A percentile compares a stretch with the other conserved stretches of the same genome.
Evolutionary conservation across 768 basidiomycete genomes (phyloP).

Genomic region (Boletus rubroflammeus): DNA sequence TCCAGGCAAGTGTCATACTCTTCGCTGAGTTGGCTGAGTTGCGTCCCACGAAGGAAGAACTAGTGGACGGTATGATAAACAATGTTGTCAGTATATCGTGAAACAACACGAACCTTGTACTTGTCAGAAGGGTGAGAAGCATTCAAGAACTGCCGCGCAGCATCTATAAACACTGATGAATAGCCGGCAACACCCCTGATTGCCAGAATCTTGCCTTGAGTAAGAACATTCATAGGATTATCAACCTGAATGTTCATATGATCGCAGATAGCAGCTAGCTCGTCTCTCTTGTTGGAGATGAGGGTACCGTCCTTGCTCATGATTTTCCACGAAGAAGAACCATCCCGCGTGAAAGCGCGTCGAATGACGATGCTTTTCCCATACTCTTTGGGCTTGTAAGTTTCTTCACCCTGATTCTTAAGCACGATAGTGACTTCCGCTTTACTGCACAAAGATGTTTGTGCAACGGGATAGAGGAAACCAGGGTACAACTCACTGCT

Average conservation of each 20-base stretch:
- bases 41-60: slow-evolving; percentile 96
- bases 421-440: slow-evolving; percentile 77
- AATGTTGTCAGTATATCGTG: background rate
- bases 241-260: slow-evolving; percentile 97
- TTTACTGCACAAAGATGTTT: slow-evolving; percentile 39
- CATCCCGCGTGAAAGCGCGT: slow-evolving; percentile 75
- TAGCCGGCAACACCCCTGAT: background rate
- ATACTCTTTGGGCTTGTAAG: slow-evolving; percentile 81
- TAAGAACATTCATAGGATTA: slow-evolving; percentile 93
- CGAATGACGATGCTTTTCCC: slow-evolving; percentile 83
- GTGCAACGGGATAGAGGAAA: background rate
- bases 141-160: slow-evolving; percentile 70
- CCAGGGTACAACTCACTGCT: slow-evolving; percentile 47
- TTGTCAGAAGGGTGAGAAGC: slow-evolving; percentile 79
- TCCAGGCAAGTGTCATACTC: slow-evolving; percentile 78
- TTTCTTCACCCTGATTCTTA: slow-evolving; percentile 90
- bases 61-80: slow-evolving; percentile 29
- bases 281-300: slow-evolving; percentile 76
- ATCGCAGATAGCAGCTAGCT: slow-evolving; percentile 84
- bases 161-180: slow-evolving; percentile 22
- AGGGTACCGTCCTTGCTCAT: slow-evolving; percentile 60
- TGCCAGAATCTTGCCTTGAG: slow-evolving; percentile 53
- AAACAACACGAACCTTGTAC: slow-evolving; percentile 62
- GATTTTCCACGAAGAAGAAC: slow-evolving; percentile 79
- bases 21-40: slow-evolving; percentile 79